Evolutionary conservation across 495 filamentous ascomycete genomes (phyloP), one percentile per base, ranked within the genome.

Genomic region (Penicillium salamii): DNA sequence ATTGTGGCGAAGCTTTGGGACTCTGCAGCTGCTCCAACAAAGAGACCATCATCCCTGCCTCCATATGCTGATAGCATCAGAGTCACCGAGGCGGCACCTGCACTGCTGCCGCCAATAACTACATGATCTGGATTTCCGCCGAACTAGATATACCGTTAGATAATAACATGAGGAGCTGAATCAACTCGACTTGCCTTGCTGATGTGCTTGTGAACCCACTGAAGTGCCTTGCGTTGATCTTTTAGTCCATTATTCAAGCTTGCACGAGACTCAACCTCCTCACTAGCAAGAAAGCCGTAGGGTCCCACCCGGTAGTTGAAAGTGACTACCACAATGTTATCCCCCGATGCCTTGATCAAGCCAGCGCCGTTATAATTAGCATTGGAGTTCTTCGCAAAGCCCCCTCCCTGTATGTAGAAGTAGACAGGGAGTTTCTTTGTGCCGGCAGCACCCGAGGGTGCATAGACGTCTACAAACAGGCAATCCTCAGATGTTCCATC

Each of bases 231-330:
- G 40, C 83, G 70, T 61, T 90, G 86, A 62, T 91, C 88, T 36
- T 83, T 76, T 39, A 92, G 60, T 0, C 88, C 88, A 53, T 79
- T 85, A 56, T 92, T 91, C 18, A 88, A 56, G 53, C 79, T 79
- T 5, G 58, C 70, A 3, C 75, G 75, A 36, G 74, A 57, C 35
- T 72, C 59, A 5, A 90, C 68, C 46, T 84, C 75, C 15, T 79
- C 61, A 41, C 83, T 78, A 1, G 87, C 84, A 0, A 91, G 70
- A 50, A 90, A 90, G 0, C 88, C 88, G 64, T 80, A 87, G 0
- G 85, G 73, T 0, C 88, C 87, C 12, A 91, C 86, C 5, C 88
- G 82, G 53, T 90, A 90, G 59, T 90, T 91, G 69, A 91, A 84
- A 49, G 79, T 86, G 12, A 92, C 82, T 21, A 90, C 73, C 4